Evolutionary conservation across 208 protist species (phyloP), one percentile per base, ranked within the genome.

Genomic region (Crithidia acanthocephali): DNA sequence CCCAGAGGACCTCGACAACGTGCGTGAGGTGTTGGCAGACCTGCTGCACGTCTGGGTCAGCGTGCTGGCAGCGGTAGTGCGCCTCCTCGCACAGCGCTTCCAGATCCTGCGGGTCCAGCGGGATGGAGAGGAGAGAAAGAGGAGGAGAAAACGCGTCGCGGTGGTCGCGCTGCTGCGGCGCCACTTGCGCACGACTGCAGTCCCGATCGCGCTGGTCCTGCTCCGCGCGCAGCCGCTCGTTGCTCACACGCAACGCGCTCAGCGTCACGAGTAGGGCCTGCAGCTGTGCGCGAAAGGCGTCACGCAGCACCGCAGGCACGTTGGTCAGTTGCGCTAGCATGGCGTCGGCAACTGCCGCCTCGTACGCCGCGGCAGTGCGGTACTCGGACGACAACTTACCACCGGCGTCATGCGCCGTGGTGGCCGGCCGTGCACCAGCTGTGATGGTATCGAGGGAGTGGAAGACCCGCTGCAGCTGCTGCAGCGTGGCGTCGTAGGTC

Each of bases 261-360:
- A 77, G 20, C 27, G 72, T 62, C 35, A 77, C 27, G 27, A 77
- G 57, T 56, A 77, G 45, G 15, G 71, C 58, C 11, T 27, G 55
- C 56, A 77, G 32, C 50, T 77, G 72, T 9, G 64, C 30, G 15
- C 20, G 44, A 32, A 72, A 56, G 9, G 72, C 72, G 25, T 66
- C 50, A 18, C 44, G 57, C 40, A 61, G 40, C n/a, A 58, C 25
- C n/a, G 35, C 48, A 20, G 72, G 58, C 22, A 68, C 22, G 1
- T 45, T 18, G 9, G 30, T 27, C 11, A 77, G 65, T 35, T 72
- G 72, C 40, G 56, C 64, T 64, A 77, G 64, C 55, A 77, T 77
- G 6, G 57, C 62, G n/a, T 28, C 58, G 15, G 40, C 28, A 0
- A 77, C 64, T 0, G 57, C 60, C 56, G 50, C 55, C 37, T 77